Evolutionary conservation across 129 eudicot species (phyloP).

Genomic region (Lonicera japonica): DNA sequence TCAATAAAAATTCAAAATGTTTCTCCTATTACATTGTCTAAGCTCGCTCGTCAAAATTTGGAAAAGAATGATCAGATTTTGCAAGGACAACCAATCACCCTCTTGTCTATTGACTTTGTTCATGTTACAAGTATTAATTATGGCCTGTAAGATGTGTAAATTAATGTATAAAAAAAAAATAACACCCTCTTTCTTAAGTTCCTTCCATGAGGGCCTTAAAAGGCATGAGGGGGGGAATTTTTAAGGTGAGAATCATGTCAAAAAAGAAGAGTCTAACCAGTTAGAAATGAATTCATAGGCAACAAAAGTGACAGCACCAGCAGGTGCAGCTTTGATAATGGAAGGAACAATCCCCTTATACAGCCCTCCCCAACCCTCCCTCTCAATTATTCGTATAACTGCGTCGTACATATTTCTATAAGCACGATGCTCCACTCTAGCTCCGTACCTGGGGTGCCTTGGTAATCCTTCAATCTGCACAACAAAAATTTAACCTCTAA

Average conservation of each 20-base stretch:
- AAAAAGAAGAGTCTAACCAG: conserved; percentile 59
- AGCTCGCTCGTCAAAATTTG: too few relatives aligned
- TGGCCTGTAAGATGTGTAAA: too few relatives aligned
- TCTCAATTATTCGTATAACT: conserved; percentile 43
- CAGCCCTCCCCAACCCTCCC: conserved; percentile 88
- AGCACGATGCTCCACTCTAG: conserved; percentile 63
- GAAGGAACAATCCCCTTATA: conserved; percentile 95
- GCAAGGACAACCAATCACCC: too few relatives aligned
- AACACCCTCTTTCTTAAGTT: too few relatives aligned
- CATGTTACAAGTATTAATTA: too few relatives aligned
- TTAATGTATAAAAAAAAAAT: too few relatives aligned
- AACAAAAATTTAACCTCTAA: background rate
- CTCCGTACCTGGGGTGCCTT: conserved; percentile 85
- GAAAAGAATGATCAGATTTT: too few relatives aligned
- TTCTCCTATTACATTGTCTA: too few relatives aligned
- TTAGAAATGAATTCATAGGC: conserved; percentile 73
- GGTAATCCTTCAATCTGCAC: conserved; percentile 76
- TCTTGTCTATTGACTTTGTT: too few relatives aligned
- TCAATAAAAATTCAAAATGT: too few relatives aligned
- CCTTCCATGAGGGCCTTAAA: background rate
- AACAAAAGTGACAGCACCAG: conserved; percentile 96
- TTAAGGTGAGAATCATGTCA: conserved; percentile 27
- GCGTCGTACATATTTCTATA: conserved; percentile 78
- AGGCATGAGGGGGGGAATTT: background rate
- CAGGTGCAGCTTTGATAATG: conserved; percentile 91